Conservation (phyloP, 345 rosid genomes). For the Gossypium australe region DNA sequence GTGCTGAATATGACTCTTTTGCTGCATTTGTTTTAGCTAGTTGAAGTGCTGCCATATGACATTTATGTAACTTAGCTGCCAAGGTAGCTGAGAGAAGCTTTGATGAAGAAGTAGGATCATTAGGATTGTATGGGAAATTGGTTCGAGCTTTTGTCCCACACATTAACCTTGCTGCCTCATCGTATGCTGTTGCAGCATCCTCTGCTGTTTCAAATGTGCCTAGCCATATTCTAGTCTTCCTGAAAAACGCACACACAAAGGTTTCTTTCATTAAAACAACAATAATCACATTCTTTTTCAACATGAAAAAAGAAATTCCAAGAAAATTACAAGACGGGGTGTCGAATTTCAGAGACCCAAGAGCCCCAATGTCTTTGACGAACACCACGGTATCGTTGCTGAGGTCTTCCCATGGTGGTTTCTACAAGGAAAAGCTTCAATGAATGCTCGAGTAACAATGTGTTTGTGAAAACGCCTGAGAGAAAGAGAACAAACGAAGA, state of each 20-base stretch:
- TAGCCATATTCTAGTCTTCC: conserved; percentile 79
- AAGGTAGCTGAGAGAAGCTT: conserved; percentile 64
- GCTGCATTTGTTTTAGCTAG: conserved; percentile 30
- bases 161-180: conserved; percentile 75
- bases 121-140: conserved; percentile 56
- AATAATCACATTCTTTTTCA: not conserved
- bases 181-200: conserved; percentile 78
- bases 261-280: conserved; percentile 1
- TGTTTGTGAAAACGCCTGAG: conserved; percentile 25
- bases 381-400: conserved; percentile 67
- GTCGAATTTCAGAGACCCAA: conserved; percentile 90
- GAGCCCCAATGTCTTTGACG: conserved; percentile 85
- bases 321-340: conserved; percentile 52
- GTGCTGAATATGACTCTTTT: conserved; percentile 22
- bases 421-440: conserved; percentile 8
- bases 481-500: not conserved
- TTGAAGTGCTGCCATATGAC: conserved; percentile 57
- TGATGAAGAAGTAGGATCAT: conserved; percentile 39
- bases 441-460: conserved; percentile 2
- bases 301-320: not conserved
- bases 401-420: conserved; percentile 48
- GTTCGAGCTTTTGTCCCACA: conserved; percentile 64
- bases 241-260: conserved; percentile 19
- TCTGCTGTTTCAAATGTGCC: conserved; percentile 81
- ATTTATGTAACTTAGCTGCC: conserved; percentile 60